Evolutionary conservation across 352 stramenopile species (phyloP).

Genomic region (Stramenopiles sp.): DNA sequence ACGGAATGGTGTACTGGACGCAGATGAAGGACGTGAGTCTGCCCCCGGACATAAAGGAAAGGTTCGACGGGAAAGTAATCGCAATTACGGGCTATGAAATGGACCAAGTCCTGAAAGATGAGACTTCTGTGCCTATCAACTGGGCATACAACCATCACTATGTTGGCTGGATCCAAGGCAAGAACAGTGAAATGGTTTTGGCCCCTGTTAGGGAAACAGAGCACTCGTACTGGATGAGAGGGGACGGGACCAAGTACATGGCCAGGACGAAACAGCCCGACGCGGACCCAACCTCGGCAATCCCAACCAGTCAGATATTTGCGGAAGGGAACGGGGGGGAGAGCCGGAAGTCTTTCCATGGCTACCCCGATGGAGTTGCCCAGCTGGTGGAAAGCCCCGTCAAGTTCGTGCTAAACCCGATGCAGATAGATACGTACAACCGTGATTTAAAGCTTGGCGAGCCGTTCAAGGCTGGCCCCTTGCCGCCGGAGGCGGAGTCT

Average conservation of each 20-base stretch:
- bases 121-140: conserved; percentile 25
- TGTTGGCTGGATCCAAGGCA: neutral
- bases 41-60: neutral
- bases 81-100: conserved; percentile 2
- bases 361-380: neutral
- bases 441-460: too few species aligned
- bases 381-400: neutral
- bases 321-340: conserved; percentile 2
- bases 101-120: too few species aligned
- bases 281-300: neutral
- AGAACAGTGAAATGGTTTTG: neutral
- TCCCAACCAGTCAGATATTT: conserved; percentile 7
- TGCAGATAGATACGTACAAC: conserved; percentile 11
- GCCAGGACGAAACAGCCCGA: neutral
- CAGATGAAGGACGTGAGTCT: neutral
- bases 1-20: neutral
- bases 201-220: conserved; percentile 4
- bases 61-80: neutral
- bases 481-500: neutral
- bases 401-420: neutral
- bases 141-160: conserved; percentile 28
- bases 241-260: too few species aligned
- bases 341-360: neutral
- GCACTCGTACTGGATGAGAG: too few species aligned
- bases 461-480: too few species aligned